Evolutionary conservation across 441 rosid genomes (phyloP), one percentile per base, ranked within the genome.

Genomic region (Pelargonium fulgidum): DNA sequence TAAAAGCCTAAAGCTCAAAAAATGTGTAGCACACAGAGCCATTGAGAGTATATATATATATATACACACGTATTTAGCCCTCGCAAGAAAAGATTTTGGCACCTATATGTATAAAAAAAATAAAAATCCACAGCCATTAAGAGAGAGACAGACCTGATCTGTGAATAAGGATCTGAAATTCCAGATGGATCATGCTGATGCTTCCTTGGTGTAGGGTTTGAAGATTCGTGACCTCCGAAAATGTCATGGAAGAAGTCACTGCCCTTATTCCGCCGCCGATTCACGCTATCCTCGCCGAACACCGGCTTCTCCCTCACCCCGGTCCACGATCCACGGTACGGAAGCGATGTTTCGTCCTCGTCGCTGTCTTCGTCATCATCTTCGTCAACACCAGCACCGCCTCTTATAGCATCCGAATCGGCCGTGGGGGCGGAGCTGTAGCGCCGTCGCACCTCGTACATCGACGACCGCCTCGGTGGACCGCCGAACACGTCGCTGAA

Each of bases 401-500:
- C 36, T 73, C 80, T 73, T 5, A 61, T 66, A 1, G 71, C 72
- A 72, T 69, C 48, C 0, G 82, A 73, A 44, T 76, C 86, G 5
- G 78, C 6, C 11, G 65, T 67, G 59, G 85, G 89, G 7, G 71
- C 72, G 74, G 82, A 83, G 75, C 93, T 82, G 73, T 70, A 59
- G 63, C 63, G 63, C 63, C 24, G 66, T 39, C 85, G 75, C 29
- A 58, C 69, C 69, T 76, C 87, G 54, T 87, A 84, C 14, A 68
- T 22, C 1, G 95, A 89, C 2, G 84, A 79, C 76, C 96, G 73
- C 71, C 87, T 82, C 0, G 98, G 99, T 1, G 97, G 98, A 17
- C 98, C 99, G 8, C 99, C 98, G 65, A 94, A 94, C 39, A 94
- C 99, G 19, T 90, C 99, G 1, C 75, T 74, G 75, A 92, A 94